Conservation (phyloP, 805 yeast species). For the Starmerella sirachaensis region DNA sequence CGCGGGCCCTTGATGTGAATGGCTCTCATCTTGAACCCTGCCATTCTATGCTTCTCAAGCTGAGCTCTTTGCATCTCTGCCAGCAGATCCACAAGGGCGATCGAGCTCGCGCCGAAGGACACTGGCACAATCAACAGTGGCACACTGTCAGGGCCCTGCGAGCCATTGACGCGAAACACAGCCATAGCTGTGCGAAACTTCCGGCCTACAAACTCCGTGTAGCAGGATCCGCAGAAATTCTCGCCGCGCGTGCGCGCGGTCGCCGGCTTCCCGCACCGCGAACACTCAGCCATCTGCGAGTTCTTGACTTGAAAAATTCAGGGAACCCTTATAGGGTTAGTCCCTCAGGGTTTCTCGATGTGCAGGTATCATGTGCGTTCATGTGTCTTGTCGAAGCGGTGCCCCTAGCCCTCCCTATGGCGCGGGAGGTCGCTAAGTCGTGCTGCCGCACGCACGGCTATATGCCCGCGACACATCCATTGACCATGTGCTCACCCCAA, state of each 20-base stretch:
- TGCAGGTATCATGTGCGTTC: too few species aligned
- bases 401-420: too few species aligned
- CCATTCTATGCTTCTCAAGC: conserved; percentile 43
- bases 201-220: conserved; percentile 55
- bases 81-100: conserved; percentile 58
- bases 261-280: conserved; percentile 1
- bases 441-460: too few species aligned
- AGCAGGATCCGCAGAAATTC: conserved; percentile 53
- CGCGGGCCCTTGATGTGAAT: too few species aligned
- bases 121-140: conserved; percentile 32
- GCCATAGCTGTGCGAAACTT: conserved; percentile 80
- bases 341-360: too few species aligned
- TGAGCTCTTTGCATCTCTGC: conserved; percentile 54
- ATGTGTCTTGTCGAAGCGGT: too few species aligned
- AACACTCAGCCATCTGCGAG: not conserved
- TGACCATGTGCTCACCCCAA: too few species aligned
- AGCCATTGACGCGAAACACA: conserved; percentile 57
- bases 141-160: conserved; percentile 34
- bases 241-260: conserved; percentile 38
- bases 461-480: too few species aligned
- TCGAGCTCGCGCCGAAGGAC: conserved; percentile 56
- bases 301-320: not conserved
- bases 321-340: too few species aligned
- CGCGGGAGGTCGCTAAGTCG: too few species aligned
- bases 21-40: conserved; percentile 53